phyloP scores from a whole-genome alignment of 148 eudicot genomes.

The Limonium bicolor region DNA sequence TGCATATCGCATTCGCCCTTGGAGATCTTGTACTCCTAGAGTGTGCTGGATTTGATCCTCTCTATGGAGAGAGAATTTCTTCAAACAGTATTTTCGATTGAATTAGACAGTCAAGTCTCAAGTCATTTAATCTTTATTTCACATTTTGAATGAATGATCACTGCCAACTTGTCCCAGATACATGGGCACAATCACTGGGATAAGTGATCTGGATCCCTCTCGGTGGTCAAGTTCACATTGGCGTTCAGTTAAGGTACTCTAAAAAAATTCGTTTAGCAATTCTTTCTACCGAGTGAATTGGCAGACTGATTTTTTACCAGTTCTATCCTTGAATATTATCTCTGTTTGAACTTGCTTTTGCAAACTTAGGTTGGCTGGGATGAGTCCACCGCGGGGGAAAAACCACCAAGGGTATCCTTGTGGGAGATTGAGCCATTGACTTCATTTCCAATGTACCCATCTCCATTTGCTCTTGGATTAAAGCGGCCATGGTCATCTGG shows the following conservation, averaged over 20 bases:
- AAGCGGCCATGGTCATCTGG: constrained; percentile 79
- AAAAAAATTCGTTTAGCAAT: not conserved
- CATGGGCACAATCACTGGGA: constrained; percentile 85
- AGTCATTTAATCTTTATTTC: not conserved
- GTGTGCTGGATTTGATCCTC: too few relatives aligned
- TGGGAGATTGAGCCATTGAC: constrained; percentile 89
- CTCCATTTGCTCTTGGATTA: constrained; percentile 56
- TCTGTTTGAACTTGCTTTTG: constrained; percentile 1
- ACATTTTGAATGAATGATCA: not conserved
- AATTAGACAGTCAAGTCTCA: not conserved
- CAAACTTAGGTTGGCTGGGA: constrained; percentile 76
- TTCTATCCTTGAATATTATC: not conserved
- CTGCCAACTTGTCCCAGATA: constrained; percentile 22
- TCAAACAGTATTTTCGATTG: not conserved
- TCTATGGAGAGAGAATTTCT: too few relatives aligned
- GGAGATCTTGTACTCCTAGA: too few relatives aligned
- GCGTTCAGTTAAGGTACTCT: constrained; percentile 80
- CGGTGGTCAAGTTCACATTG: constrained; percentile 82
- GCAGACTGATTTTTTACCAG: not conserved
- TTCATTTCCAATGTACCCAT: constrained; percentile 79
- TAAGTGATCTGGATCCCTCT: constrained; percentile 54
- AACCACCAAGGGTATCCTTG: constrained; percentile 66
- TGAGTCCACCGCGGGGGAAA: constrained; percentile 75
- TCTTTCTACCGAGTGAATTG: not conserved
- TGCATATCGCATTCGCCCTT: too few relatives aligned